Base-by-base conservation (phyloP, 129 eudicot species). In the Calendula officinalis region DNA sequence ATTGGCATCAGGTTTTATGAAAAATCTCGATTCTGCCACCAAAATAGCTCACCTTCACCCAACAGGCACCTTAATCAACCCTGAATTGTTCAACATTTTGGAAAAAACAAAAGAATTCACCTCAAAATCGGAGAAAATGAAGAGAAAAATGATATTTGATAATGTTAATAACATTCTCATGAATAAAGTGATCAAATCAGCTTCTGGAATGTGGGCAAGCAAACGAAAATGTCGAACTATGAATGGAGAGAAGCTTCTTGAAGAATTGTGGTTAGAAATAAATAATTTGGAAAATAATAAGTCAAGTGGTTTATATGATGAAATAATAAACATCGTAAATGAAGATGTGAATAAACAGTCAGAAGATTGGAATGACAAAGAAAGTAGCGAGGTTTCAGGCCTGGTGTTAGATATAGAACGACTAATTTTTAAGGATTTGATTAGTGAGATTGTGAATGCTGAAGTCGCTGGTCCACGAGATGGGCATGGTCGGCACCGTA, bases 351-450 rank as follows among this genome's bases (percentile, higher is more conserved):
- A 57, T 75, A 64, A 69, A 56, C 60, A 67, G 60, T 69, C 89
- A 67, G 75, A 66, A 57, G 78, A 75, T 46, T 94, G 99, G 97
- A 74, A 69, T 34, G 57, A 66, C n/a, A 62, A 56, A 22, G 30
- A 22, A 51, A 39, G 68, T 44, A 45, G 68, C 39, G 97, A 82
- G 77, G 52, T 77, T 60, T 84, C 97, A 73, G 89, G 80, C 27
- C 42, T 94, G 70, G 92, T 78, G 42, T 77, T 94, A 69, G 99
- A 86, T 60, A 83, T 94, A 43, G 99, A 94, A 70, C 83, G 97
- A 14, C 79, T 81, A 57, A 89, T 94, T 41, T 88, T 85, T 54
- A 94, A 89, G 61, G 99, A 94, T 79, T 82, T 88, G 70, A 86
- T 94, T 42, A 77, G 70, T 11, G 95, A 94, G 75, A 73, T 85